A percentile compares a stretch with the other conserved stretches of the same genome.
These are phyloP conservation scores for Nicotiana benthamiana DNA, from an alignment of 257 asterid species.

Conservation along the genomic window DNA sequence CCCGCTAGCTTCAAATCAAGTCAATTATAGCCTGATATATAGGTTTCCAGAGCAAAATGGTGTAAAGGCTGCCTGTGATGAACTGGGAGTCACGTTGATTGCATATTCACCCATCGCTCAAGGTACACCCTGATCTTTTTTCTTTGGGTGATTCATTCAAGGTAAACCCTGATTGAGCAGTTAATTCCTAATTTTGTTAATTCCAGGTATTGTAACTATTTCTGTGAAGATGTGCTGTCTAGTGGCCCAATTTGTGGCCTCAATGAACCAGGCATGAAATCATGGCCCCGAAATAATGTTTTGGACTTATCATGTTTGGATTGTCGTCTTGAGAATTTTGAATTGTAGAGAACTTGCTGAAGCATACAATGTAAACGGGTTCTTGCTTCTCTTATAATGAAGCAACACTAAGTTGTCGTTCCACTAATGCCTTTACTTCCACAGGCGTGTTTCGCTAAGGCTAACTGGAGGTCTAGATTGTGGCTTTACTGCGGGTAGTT, in stretches of 20 bases:
- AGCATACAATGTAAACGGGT: not conserved
- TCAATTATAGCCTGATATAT: conserved; percentile 86
- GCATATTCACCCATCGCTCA: conserved; percentile 97
- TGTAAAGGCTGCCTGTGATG: conserved; percentile 83
- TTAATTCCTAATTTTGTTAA: not conserved
- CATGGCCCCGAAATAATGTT: too few relatives aligned
- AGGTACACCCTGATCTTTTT: conserved; percentile 32
- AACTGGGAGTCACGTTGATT: conserved; percentile 72
- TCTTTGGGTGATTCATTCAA: not conserved
- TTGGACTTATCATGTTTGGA: not conserved
- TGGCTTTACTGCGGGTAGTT: not conserved
- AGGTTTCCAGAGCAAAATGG: conserved; percentile 83
- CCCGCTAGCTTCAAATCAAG: conserved; percentile 93
- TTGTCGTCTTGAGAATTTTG: not conserved
- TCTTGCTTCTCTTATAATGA: not conserved
- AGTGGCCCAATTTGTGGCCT: not conserved
- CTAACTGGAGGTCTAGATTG: not conserved
- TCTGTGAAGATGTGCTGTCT: not conserved
- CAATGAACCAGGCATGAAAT: not conserved
- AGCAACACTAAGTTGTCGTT: not conserved
- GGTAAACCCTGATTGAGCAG: not conserved
- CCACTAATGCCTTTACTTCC: not conserved
- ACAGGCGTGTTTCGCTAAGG: not conserved
- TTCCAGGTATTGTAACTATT: not conserved
- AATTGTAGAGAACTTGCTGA: not conserved